These are phyloP conservation scores for Ceriops decandra DNA, from an alignment of 345 rosid species.

Conservation along the genomic window DNA sequence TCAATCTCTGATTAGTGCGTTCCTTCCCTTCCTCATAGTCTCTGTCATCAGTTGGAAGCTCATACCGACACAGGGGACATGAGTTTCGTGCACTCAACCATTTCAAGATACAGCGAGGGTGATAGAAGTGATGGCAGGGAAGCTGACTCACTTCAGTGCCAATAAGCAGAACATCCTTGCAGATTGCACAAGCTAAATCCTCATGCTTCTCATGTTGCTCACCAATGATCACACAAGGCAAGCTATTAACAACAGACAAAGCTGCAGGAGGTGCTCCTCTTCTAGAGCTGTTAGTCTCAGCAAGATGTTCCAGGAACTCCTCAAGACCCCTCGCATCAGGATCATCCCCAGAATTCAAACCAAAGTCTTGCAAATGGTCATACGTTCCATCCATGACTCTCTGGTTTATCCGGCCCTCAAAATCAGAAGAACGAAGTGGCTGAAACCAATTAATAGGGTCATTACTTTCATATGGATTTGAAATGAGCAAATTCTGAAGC, in stretches of 20 bases:
- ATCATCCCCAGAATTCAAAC: slow-evolving; percentile 54
- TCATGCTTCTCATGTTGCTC: slow-evolving; percentile 49
- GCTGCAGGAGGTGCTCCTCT: slow-evolving; percentile 96
- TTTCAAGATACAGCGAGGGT: slow-evolving; percentile 70
- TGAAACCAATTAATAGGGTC: slow-evolving; percentile 24
- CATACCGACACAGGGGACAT: slow-evolving; percentile 88
- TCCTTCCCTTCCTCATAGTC: slow-evolving; percentile 75
- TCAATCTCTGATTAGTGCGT: slow-evolving; percentile 21
- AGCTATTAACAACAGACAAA: slow-evolving; percentile 48
- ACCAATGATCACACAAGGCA: slow-evolving; percentile 47
- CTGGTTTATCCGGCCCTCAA: slow-evolving; percentile 31
- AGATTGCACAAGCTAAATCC: slow-evolving; percentile 66
- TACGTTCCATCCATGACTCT: slow-evolving; percentile 40
- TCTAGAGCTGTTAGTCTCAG: slow-evolving; percentile 62
- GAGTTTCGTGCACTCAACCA: slow-evolving; percentile 86
- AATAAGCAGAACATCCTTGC: slow-evolving; percentile 63
- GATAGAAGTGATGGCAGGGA: slow-evolving; percentile 85
- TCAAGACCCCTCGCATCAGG: slow-evolving; percentile 64
- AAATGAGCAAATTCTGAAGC: slow-evolving; percentile 28
- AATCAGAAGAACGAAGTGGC: slow-evolving; percentile 38
- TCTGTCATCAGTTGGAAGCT: slow-evolving; percentile 83
- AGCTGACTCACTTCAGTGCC: slow-evolving; percentile 67
- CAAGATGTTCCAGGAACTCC: slow-evolving; percentile 69
- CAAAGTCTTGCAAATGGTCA: slow-evolving; percentile 32
- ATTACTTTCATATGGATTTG: slow-evolving; percentile 48